Evolutionary conservation across 208 protist species (phyloP).

Genomic region (Lotmaria passim): DNA sequence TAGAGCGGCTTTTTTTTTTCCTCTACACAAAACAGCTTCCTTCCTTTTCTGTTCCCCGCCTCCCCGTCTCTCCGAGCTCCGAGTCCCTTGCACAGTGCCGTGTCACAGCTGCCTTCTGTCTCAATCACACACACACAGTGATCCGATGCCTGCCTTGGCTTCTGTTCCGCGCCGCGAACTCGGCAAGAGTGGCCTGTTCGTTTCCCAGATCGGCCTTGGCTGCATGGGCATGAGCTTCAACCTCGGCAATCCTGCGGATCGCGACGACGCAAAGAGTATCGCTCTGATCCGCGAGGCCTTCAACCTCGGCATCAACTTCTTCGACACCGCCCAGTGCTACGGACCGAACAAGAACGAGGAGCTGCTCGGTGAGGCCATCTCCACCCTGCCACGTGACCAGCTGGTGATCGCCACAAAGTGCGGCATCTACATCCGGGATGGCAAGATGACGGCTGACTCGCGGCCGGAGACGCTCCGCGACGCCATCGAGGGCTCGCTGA

Average conservation of each 20-base stretch:
- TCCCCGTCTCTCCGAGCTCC: too few relatives aligned
- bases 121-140: too few relatives aligned
- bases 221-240: slow-evolving; percentile 50
- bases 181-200: slow-evolving; percentile 29
- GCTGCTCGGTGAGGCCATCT: slow-evolving; percentile 37
- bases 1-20: too few relatives aligned
- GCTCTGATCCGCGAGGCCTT: slow-evolving; percentile 37
- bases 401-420: slow-evolving; percentile 44
- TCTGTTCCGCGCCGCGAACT: slow-evolving; percentile 27
- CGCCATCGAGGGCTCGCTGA: slow-evolving; percentile 45
- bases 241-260: slow-evolving; percentile 16
- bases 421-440: slow-evolving; percentile 25
- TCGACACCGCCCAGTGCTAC: slow-evolving; percentile 47
- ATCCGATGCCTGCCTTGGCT: too few relatives aligned
- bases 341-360: slow-evolving; percentile 41
- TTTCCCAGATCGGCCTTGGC: slow-evolving; percentile 41
- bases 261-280: slow-evolving; percentile 24
- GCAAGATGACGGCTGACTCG: slow-evolving; percentile 9
- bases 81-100: too few relatives aligned
- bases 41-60: too few relatives aligned
- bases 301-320: slow-evolving; percentile 39
- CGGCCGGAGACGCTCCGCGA: slow-evolving; percentile 25
- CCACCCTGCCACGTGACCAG: slow-evolving; percentile 28
- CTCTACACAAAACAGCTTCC: too few relatives aligned
- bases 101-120: too few relatives aligned